Evolutionary conservation across 495 filamentous ascomycete genomes (phyloP).

Genomic region (Friedmanniomyces simplex): DNA sequence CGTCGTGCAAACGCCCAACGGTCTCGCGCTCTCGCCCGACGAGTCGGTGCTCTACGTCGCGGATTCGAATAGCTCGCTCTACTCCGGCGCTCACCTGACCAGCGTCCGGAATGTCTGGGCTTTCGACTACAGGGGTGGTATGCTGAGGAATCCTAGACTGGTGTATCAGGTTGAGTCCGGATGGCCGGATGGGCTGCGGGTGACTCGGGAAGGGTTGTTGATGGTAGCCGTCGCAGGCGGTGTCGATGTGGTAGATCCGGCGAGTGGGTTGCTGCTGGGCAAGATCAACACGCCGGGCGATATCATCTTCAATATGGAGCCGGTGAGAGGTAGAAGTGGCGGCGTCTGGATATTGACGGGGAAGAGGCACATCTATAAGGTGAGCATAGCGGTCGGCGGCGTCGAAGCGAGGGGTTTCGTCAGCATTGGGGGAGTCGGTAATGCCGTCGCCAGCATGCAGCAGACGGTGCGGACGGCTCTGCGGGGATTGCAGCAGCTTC

Average conservation of each 20-base stretch:
- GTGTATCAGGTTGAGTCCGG: slow-evolving; percentile 9
- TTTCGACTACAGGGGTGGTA: background rate
- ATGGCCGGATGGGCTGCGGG: slow-evolving; percentile 11
- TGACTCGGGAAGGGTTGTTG: background rate
- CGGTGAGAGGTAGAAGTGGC: background rate
- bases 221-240: slow-evolving; percentile 6
- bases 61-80: slow-evolving; percentile 3
- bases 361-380: background rate
- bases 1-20: slow-evolving; percentile 8
- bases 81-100: background rate
- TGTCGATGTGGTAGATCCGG: slow-evolving; percentile 11
- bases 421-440: no score
- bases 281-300: slow-evolving; percentile 12
- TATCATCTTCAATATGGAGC: background rate
- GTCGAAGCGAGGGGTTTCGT: background rate
- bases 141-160: slow-evolving; percentile 2
- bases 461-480: no score
- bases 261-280: slow-evolving; percentile 4
- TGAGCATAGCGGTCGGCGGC: background rate
- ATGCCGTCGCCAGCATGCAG: no score
- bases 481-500: no score
- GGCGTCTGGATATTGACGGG: background rate
- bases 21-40: slow-evolving; percentile 6
- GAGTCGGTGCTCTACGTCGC: slow-evolving; percentile 4
- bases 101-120: slow-evolving; percentile 11